Evolutionary conservation across 202 grass and related monocot species (phyloP).

Genomic region (Musa balbisiana): DNA sequence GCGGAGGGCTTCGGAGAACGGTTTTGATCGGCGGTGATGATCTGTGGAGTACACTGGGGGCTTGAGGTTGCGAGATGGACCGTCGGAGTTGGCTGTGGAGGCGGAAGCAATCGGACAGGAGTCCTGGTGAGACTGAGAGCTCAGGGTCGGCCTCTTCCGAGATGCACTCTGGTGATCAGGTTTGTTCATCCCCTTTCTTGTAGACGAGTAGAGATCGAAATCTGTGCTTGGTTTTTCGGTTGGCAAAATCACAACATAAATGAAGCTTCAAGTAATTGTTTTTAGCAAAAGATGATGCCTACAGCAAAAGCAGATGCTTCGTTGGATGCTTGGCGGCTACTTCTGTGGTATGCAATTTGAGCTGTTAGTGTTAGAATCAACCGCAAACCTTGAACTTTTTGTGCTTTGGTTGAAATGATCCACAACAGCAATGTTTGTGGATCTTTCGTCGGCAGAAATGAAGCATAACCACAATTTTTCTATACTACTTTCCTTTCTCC

Average conservation of each 20-base stretch:
- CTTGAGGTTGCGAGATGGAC: conserved; percentile 49
- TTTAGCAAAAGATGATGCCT: too few relatives aligned
- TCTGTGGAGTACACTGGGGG: conserved; percentile 25
- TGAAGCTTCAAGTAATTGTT: background rate
- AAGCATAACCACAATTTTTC: background rate
- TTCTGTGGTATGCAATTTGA: background rate
- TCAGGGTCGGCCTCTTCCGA: conserved; percentile 49
- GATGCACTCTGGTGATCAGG: conserved; percentile 66
- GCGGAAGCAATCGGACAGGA: conserved; percentile 70
- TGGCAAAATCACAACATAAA: background rate
- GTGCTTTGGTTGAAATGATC: background rate
- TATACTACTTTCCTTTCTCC: background rate
- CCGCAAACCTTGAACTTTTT: background rate
- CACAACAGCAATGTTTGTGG: background rate
- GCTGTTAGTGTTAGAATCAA: background rate
- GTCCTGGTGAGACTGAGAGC: conserved; percentile 63
- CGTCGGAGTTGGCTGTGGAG: conserved; percentile 96
- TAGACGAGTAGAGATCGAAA: background rate
- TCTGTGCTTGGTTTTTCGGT: too few relatives aligned
- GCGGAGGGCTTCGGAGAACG: background rate
- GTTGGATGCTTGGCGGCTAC: background rate
- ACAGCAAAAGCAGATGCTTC: too few relatives aligned
- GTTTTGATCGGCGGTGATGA: background rate
- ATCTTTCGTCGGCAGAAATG: too few relatives aligned
- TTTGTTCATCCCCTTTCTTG: conserved; percentile 11